Evolutionary conservation across 2,329 filamentous ascomycete species (phyloP), one percentile per base, ranked within the genome.

Genomic region (Clonostachys sp.): DNA sequence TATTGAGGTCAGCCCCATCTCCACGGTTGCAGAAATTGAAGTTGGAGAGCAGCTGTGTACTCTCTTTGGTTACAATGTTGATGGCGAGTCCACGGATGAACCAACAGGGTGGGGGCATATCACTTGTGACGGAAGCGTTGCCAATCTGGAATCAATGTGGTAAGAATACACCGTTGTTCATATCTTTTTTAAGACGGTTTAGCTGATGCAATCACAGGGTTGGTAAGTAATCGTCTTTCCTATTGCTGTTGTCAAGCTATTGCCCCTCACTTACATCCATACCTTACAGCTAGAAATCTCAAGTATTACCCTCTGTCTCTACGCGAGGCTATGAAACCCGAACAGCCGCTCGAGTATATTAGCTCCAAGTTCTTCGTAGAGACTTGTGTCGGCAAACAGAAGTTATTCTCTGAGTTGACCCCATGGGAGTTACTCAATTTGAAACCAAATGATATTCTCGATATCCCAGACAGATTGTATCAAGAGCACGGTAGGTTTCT

Each of bases 371-470:
- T 75, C 9, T 61, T 65, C 4, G 57, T 55, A 4, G 63, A 70
- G 47, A 60, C 68, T 0, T 45, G 68, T 62, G 12, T 64, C 61
- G 41, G 51, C 39, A 2, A 48, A 47, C 64, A 40, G 45, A 70
- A 65, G 49, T 52, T 65, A 0, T 71, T 73, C 57, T 59, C 55
- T 14, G 50, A 67, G 1, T 55, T 74, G 6, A 51, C 55, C 0
- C 58, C 55, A 0, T 75, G 72, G 72, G 71, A 75, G 41, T 54
- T 76, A 13, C 59, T 76, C 5, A 76, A 76, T 43, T 59, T 76
- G 5, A 64, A 59, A 24, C 55, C 66, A 1, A 57, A 63, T 1
- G 62, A 58, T 0, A 56, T 74, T 13, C 62, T 75, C 0, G 68
- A 71, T 34, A 56, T 75, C 0, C 65, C 70, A 0, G 57, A 67